Base-by-base conservation (phyloP, 2,329 filamentous ascomycete species). In the Colletotrichum sp. region DNA sequence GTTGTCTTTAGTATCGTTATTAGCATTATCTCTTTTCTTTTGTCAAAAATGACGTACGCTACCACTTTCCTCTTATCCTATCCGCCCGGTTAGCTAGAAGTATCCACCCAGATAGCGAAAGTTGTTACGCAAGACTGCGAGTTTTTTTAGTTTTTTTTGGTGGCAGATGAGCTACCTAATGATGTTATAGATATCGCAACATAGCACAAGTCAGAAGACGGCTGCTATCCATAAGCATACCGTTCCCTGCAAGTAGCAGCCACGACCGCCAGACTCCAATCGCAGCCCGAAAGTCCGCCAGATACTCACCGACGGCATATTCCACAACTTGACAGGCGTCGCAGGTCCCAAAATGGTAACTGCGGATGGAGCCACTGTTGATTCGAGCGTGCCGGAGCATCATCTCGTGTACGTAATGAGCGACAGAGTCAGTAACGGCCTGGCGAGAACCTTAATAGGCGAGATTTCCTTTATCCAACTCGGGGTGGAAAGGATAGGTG, bases 61-160 rank as follows among this genome's bases (percentile, higher is more conserved):
- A 22, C 22, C 3, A 22, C 22, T 22, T 22, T 22, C 22, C 22
- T 22, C 22, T 22, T 22, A 22, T 22, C 22, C 22, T 22, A 22
- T 22, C 22, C 22, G 22, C 22, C 22, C 22, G 22, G 22, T 22
- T 22, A 22, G 22, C 22, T 22, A 22, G 22, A 22, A 22, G 22
- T 22, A 22, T 22, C 22, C 22, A 22, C 22, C 22, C 2, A 22
- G 22, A 22, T 22, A 22, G 22, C 22, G 3, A 22, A 22, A 22
- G 22, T 22, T 22, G 5, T 43, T 43, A 16, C 0, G 3, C 39
- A 8, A 43, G 18, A 6, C 0, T 0, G 1, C 39, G 18, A 43
- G 39, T n/a, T 16, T 0, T 43, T 6, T 0, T 0, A 43, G 39
- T n/a, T 16, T 0, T 43, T 6, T 0, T 0, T 43, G 10, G 16